Conservation (phyloP, 306 rosid species). For the Ziziphus jujuba region DNA sequence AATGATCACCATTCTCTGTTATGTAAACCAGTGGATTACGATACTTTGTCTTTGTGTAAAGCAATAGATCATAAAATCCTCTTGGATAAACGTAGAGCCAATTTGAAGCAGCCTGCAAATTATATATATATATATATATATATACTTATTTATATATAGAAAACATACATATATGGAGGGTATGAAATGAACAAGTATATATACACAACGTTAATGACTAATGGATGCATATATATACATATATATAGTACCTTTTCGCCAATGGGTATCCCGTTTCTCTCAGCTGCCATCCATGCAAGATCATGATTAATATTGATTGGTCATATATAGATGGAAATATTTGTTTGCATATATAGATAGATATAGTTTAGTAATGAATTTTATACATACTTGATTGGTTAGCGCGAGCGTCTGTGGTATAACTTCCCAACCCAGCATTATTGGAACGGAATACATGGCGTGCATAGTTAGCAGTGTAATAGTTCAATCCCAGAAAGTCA, state of each 20-base stretch:
- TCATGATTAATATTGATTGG: not conserved
- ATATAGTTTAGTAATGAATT: not conserved
- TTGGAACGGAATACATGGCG: slow-evolving; percentile 19
- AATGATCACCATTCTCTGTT: slow-evolving; percentile 32
- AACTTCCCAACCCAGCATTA: slow-evolving; percentile 24
- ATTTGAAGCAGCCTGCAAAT: slow-evolving; percentile 42
- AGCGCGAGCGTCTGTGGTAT: slow-evolving; percentile 37
- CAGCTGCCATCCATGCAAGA: slow-evolving; percentile 24
- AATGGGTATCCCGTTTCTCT: slow-evolving; percentile 41
- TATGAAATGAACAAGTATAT: too few species aligned
- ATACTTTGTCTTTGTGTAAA: slow-evolving; percentile 46
- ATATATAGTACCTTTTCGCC: slow-evolving; percentile 38
- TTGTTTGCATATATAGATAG: not conserved
- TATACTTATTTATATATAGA: too few species aligned
- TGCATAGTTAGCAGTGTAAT: slow-evolving; percentile 49
- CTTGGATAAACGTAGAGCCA: slow-evolving; percentile 50
- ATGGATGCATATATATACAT: too few species aligned
- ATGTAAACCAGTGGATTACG: slow-evolving; percentile 53
- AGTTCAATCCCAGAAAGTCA: slow-evolving; percentile 67
- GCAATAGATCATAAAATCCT: slow-evolving; percentile 44
- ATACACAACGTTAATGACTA: too few species aligned
- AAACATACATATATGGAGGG: too few species aligned
- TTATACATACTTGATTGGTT: slow-evolving; percentile 35
- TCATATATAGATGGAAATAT: too few species aligned
- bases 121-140: not conserved